phyloP scores from a whole-genome alignment of 306 rosid genomes.

The Aeschynomene evenia region DNA sequence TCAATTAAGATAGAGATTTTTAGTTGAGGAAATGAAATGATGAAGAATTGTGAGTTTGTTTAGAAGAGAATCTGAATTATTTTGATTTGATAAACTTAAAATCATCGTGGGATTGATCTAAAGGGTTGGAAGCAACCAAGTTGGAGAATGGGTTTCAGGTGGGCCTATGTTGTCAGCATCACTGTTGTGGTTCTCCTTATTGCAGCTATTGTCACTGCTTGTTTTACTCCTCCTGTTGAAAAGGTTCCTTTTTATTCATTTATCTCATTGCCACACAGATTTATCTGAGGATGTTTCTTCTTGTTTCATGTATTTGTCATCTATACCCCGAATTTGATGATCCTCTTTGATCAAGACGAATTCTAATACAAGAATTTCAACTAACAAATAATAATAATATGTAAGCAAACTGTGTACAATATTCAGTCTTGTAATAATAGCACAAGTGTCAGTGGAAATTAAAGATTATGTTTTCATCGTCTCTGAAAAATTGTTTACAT shows the following conservation, averaged over 20 bases:
- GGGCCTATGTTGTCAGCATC: constrained; percentile 55
- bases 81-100: too few relatives aligned
- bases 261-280: neutral
- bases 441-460: neutral
- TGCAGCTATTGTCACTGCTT: constrained; percentile 53
- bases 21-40: neutral
- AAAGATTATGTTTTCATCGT: neutral
- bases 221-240: constrained; percentile 68
- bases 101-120: too few relatives aligned
- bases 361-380: neutral
- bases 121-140: neutral
- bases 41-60: neutral
- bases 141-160: constrained; percentile 47
- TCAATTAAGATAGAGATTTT: neutral
- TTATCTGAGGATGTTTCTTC: neutral
- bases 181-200: constrained; percentile 50
- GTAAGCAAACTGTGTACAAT: neutral
- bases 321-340: too few relatives aligned
- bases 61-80: neutral
- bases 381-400: neutral
- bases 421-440: neutral
- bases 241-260: constrained; percentile 46
- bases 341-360: neutral
- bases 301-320: too few relatives aligned
- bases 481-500: neutral